phyloP scores from a whole-genome alignment of 352 stramenopile species.

The Globisporangium camurandrum region DNA sequence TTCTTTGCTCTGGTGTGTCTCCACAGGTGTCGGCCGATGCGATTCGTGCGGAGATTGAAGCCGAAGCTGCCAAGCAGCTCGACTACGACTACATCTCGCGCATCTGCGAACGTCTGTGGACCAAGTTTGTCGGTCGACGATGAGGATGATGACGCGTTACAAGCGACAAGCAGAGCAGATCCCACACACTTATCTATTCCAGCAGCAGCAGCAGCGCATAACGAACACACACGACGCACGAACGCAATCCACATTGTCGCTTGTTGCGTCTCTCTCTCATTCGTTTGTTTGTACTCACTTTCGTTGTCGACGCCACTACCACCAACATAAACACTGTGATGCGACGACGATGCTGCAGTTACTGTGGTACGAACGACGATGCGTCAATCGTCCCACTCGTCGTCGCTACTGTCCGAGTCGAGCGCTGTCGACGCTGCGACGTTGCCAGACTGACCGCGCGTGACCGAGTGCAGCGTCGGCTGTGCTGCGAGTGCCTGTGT shows the following conservation, averaged over 20 bases:
- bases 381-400: conserved; percentile 86
- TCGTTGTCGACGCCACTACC: too few species aligned
- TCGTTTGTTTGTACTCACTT: too few species aligned
- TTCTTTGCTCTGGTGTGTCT: conserved; percentile 2
- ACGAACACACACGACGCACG: too few species aligned
- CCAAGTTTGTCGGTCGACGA: conserved; percentile 33
- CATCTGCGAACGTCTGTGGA: conserved; percentile 39
- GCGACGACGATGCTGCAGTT: too few species aligned
- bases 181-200: too few species aligned
- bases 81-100: conserved; percentile 47
- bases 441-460: too few species aligned
- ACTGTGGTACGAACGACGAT: too few species aligned
- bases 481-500: conserved; percentile 55
- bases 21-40: conserved; percentile 42
- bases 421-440: too few species aligned
- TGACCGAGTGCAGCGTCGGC: conserved; percentile 58
- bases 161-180: not conserved
- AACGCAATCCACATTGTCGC: too few species aligned
- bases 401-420: conserved; percentile 63
- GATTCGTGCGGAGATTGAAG: conserved; percentile 36
- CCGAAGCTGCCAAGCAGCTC: conserved; percentile 23
- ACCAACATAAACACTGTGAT: too few species aligned
- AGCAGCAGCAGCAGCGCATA: too few species aligned
- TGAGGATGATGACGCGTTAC: conserved; percentile 3
- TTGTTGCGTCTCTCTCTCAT: too few species aligned